Percentiles rank a stretch among this genome's conserved stretches.
phyloP scores from a whole-genome alignment of 1,284 basidiomycete genomes.

The Rhizoctonia solani region DNA sequence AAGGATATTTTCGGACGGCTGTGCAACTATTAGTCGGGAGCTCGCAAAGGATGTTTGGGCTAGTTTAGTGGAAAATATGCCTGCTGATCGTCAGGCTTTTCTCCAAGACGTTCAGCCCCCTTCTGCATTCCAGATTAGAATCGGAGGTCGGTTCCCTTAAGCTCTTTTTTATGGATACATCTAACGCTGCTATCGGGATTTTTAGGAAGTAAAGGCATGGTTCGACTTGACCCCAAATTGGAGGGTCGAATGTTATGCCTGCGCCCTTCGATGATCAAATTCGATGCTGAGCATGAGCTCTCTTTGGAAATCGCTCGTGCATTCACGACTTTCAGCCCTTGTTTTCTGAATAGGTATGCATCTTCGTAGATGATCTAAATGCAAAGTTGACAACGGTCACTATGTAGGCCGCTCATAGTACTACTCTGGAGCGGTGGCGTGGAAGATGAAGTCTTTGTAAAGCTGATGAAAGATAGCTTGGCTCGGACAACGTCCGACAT shows the following conservation, averaged over 20 bases:
- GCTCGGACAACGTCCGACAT: slow-evolving; percentile 47
- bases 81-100: slow-evolving; percentile 1
- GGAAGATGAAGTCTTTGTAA: slow-evolving; percentile 5
- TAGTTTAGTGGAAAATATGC: slow-evolving; percentile 26
- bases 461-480: slow-evolving; percentile 52
- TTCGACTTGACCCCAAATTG: slow-evolving; percentile 63
- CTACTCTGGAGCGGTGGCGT: slow-evolving; percentile 15
- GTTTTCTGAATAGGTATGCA: slow-evolving; percentile 67
- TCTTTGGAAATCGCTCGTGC: slow-evolving; percentile 70
- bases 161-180: too few relatives aligned
- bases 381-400: slow-evolving; percentile 52
- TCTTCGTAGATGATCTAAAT: slow-evolving; percentile 1
- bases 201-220: slow-evolving; percentile 64
- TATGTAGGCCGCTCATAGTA: slow-evolving; percentile 43
- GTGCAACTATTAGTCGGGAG: slow-evolving; percentile 42
- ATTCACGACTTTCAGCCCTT: slow-evolving; percentile 59
- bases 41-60: slow-evolving; percentile 40
- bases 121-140: slow-evolving; percentile 68
- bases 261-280: slow-evolving; percentile 78
- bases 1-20: slow-evolving; percentile 43
- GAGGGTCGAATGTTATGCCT: slow-evolving; percentile 58
- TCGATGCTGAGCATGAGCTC: slow-evolving; percentile 53
- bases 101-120: slow-evolving; percentile 5
- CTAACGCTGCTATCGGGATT: too few relatives aligned
- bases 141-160: slow-evolving; percentile 62